Conservation (phyloP, 108 stramenopile species). For the Nitzschia putrida region DNA sequence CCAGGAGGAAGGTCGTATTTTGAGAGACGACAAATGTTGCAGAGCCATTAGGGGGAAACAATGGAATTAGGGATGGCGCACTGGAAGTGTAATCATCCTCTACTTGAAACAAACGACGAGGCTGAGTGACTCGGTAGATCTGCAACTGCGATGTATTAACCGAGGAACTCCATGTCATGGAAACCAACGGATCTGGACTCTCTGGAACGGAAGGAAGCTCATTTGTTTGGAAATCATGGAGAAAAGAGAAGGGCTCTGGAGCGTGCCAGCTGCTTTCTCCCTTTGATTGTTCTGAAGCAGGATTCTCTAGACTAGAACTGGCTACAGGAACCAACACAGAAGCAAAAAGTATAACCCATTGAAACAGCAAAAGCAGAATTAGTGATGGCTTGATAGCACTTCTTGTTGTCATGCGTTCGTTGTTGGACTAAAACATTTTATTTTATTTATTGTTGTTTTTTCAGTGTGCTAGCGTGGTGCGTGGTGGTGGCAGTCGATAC, state of each 20-base stretch:
- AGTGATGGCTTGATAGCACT: too few relatives aligned
- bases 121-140: constrained; percentile 24
- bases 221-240: constrained; percentile 16
- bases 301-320: too few relatives aligned
- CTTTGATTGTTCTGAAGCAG: too few relatives aligned
- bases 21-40: not conserved
- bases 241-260: constrained; percentile 36
- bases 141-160: constrained; percentile 28
- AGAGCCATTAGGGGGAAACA: not conserved
- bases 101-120: not conserved
- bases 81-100: not conserved
- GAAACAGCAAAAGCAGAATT: too few relatives aligned
- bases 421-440: too few relatives aligned
- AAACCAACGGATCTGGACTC: constrained; percentile 46
- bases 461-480: too few relatives aligned
- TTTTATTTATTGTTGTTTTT: too few relatives aligned
- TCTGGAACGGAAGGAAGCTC: constrained; percentile 8
- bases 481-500: too few relatives aligned
- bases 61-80: not conserved
- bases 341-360: too few relatives aligned
- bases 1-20: constrained; percentile 32
- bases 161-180: constrained; percentile 27
- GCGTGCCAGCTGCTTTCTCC: too few relatives aligned
- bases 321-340: too few relatives aligned
- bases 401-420: too few relatives aligned